Conservation (phyloP, 2,329 filamentous ascomycete species). For the Exophiala sp. region DNA sequence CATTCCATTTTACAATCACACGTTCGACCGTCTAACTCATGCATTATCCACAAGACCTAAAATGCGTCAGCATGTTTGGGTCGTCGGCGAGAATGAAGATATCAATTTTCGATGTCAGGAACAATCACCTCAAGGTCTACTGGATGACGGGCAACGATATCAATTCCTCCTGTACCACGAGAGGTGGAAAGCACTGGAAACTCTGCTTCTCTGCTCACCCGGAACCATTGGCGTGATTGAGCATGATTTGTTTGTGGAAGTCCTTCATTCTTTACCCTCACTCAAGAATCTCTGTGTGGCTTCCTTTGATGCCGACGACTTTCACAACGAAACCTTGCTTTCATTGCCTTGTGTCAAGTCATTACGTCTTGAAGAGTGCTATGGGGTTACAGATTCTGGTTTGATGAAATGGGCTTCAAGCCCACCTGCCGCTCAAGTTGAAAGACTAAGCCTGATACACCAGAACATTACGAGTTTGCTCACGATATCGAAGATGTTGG, state of each 20-base stretch:
- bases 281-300: conserved; percentile 51
- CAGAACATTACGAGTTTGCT: conserved; percentile 49
- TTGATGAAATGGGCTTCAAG: conserved; percentile 48
- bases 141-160: conserved; percentile 46
- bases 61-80: conserved; percentile 52
- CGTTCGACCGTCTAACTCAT: conserved; percentile 51
- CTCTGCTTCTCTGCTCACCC: conserved; percentile 48
- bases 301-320: conserved; percentile 49
- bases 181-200: conserved; percentile 48
- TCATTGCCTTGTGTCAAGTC: conserved; percentile 47
- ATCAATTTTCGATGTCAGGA: conserved; percentile 35
- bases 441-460: conserved; percentile 48
- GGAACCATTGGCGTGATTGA: conserved; percentile 44
- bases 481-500: conserved; percentile 49
- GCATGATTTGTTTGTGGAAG: conserved; percentile 50
- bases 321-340: conserved; percentile 50
- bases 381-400: conserved; percentile 52
- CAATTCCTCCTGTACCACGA: conserved; percentile 51
- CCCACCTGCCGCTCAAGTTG: conserved; percentile 41
- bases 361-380: conserved; percentile 51
- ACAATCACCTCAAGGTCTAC: conserved; percentile 38
- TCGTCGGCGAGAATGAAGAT: conserved; percentile 45
- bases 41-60: conserved; percentile 51
- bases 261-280: conserved; percentile 48
- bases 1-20: conserved; percentile 47